A percentile compares a stretch with the other conserved stretches of the same genome.
Evolutionary conservation across 179 eudicot species (phyloP).

Genomic region (Pouteria campechiana): DNA sequence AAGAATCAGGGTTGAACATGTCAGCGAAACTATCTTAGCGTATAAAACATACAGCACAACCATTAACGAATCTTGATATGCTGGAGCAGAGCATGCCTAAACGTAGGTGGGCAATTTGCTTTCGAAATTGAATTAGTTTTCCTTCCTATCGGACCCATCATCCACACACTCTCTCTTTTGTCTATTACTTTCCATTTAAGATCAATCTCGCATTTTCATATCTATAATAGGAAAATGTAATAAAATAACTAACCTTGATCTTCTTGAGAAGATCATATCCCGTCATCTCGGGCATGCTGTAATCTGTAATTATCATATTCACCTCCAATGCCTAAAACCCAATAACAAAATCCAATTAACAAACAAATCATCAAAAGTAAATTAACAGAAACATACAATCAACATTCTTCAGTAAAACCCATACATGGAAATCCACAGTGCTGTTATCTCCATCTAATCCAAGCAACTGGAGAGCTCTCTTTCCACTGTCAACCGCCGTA

Average conservation of each 20-base stretch:
- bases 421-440: slow-evolving; percentile 24
- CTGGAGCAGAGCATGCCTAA: too few relatives aligned
- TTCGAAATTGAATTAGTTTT: too few relatives aligned
- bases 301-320: slow-evolving; percentile 70
- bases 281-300: slow-evolving; percentile 90
- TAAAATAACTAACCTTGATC: slow-evolving; percentile 47
- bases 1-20: too few relatives aligned
- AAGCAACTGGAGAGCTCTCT: slow-evolving; percentile 31
- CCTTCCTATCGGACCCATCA: too few relatives aligned
- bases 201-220: neutral
- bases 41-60: too few relatives aligned
- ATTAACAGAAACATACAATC: neutral
- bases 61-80: too few relatives aligned
- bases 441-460: slow-evolving; percentile 30
- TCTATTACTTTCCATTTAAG: neutral
- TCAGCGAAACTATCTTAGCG: too few relatives aligned
- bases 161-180: too few relatives aligned
- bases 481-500: slow-evolving; percentile 49
- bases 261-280: slow-evolving; percentile 72
- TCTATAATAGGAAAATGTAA: neutral
- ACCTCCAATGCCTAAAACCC: slow-evolving; percentile 44
- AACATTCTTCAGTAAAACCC: neutral
- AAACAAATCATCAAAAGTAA: neutral
- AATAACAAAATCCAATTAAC: neutral
- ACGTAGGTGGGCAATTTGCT: too few relatives aligned